These are phyloP conservation scores for Tolypocladium inflatum DNA, from an alignment of 2,329 filamentous ascomycete species.

Conservation along the genomic window DNA sequence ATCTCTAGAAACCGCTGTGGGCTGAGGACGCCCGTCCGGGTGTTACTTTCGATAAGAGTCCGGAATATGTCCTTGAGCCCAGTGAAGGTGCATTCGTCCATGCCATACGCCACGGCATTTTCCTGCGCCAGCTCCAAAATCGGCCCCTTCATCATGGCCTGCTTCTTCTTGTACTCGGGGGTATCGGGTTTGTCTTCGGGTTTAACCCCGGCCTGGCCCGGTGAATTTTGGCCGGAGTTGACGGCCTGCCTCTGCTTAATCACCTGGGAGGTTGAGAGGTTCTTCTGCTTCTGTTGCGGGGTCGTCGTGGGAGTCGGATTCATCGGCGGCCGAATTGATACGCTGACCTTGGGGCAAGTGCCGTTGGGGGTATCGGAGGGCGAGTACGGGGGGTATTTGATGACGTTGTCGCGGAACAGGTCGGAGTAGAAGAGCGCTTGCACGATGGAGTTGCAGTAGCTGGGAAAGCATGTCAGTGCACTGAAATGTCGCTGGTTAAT, in stretches of 20 bases:
- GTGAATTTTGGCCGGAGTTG: constrained; percentile 43
- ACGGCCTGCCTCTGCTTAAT: constrained; percentile 46
- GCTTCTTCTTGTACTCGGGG: constrained; percentile 96
- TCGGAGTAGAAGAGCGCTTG: constrained; percentile 96
- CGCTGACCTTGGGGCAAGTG: constrained; percentile 42
- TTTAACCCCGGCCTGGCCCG: constrained; percentile 45
- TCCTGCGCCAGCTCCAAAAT: constrained; percentile 78
- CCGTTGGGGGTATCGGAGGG: constrained; percentile 62
- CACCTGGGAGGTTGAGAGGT: constrained; percentile 44
- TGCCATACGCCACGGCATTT: constrained; percentile 71
- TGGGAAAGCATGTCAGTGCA: constrained; percentile 28
- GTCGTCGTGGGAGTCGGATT: constrained; percentile 32
- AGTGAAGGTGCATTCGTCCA: constrained; percentile 92
- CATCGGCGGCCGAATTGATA: constrained; percentile 50
- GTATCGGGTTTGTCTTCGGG: constrained; percentile 92
- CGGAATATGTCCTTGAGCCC: constrained; percentile 94
- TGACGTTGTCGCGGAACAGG: constrained; percentile 85
- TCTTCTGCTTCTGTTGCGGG: constrained; percentile 37
- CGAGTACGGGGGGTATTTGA: constrained; percentile 74
- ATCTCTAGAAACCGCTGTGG: constrained; percentile 91
- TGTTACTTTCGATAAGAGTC: constrained; percentile 70
- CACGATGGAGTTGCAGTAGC: constrained; percentile 97
- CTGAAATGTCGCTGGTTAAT: constrained; percentile 1
- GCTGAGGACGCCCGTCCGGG: constrained; percentile 81
- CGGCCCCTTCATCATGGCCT: constrained; percentile 79